Percentiles rank a stretch among this genome's conserved stretches.
phyloP scores from a whole-genome alignment of 495 filamentous ascomycete species.

The Diplogelasinospora grovesii region DNA sequence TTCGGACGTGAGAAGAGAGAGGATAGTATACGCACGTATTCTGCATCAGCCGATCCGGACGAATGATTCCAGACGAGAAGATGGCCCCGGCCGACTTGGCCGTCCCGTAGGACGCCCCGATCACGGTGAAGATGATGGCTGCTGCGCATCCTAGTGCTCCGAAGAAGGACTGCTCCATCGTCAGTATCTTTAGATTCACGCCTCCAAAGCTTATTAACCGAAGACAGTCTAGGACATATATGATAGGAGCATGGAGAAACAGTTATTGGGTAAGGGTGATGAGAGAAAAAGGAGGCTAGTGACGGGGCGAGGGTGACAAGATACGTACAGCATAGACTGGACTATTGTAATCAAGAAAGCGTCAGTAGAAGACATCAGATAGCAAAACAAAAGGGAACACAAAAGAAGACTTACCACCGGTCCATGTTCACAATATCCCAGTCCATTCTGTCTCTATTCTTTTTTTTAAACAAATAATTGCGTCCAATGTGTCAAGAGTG shows the following conservation, averaged over 20 bases:
- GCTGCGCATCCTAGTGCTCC: slow-evolving; percentile 40
- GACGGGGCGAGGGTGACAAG: not conserved
- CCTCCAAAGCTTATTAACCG: no score
- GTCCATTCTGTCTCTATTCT: no score
- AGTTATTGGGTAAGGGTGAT: not conserved
- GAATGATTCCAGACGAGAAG: slow-evolving; percentile 52
- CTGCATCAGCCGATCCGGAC: slow-evolving; percentile 82
- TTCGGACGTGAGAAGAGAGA: no score
- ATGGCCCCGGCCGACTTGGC: slow-evolving; percentile 76
- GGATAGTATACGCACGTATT: slow-evolving; percentile 29
- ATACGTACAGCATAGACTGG: slow-evolving; percentile 37
- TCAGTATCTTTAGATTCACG: not conserved
- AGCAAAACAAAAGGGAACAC: no score
- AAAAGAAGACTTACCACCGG: slow-evolving; percentile 20
- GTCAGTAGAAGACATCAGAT: no score
- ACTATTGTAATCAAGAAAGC: slow-evolving; percentile 19
- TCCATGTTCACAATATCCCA: slow-evolving; percentile 18
- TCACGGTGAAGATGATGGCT: slow-evolving; percentile 64
- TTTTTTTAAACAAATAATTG: no score
- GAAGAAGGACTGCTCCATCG: slow-evolving; percentile 45
- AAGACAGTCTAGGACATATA: not conserved
- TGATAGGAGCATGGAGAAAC: not conserved
- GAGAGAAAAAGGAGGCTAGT: not conserved
- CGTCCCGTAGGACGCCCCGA: slow-evolving; percentile 90
- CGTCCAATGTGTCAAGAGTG: no score